phyloP scores from a whole-genome alignment of 176 grass and related monocot genomes.

The Oryza meyeriana region DNA sequence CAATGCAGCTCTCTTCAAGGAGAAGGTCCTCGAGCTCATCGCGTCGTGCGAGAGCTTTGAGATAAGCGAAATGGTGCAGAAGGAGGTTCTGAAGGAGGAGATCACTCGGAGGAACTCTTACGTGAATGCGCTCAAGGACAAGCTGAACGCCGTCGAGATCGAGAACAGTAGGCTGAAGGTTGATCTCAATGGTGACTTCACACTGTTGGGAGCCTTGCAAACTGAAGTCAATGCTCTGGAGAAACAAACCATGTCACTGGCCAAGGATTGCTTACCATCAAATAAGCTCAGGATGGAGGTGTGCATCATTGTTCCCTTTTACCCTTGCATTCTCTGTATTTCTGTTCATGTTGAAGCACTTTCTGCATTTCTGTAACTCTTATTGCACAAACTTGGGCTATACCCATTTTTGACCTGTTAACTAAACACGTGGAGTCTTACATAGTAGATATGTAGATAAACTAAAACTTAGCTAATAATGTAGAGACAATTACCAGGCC shows the following conservation, averaged over 20 bases:
- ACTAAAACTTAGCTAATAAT: not conserved
- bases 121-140: conserved; percentile 69
- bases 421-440: no score
- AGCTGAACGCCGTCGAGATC: conserved; percentile 57
- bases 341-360: not conserved
- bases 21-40: conserved; percentile 77
- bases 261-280: conserved; percentile 50
- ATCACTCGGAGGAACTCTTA: conserved; percentile 63
- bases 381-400: not conserved
- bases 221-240: conserved; percentile 67
- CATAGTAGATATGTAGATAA: no score
- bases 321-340: not conserved
- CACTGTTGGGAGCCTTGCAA: conserved; percentile 57
- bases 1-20: conserved; percentile 72
- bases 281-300: conserved; percentile 70
- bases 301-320: not conserved
- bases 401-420: no score
- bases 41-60: conserved; percentile 74
- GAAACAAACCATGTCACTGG: conserved; percentile 59
- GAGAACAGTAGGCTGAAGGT: conserved; percentile 86
- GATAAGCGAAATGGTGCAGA: conserved; percentile 77
- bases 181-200: conserved; percentile 65
- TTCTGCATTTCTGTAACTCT: not conserved
- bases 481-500: not conserved
- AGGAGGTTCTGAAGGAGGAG: conserved; percentile 80